Conservation (phyloP, 1,139 yeast species). For the Schizosaccharomyces versatilis region DNA sequence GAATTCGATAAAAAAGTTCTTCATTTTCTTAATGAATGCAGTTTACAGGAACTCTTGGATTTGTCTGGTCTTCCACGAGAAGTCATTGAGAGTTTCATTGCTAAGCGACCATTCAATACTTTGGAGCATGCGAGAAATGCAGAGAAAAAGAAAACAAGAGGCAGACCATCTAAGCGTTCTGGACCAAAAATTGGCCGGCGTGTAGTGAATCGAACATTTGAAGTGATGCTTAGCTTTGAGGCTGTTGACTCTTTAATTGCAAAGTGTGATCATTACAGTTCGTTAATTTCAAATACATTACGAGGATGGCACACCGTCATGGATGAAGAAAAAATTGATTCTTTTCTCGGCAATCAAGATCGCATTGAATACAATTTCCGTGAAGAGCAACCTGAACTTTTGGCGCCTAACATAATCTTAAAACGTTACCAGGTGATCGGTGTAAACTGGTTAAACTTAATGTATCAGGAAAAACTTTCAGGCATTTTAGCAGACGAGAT, state of each 20-base stretch:
- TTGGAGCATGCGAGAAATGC: conserved; percentile 30
- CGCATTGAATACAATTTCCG: background rate
- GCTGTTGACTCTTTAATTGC: conserved; percentile 82
- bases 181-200: conserved; percentile 39
- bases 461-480: conserved; percentile 93
- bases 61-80: conserved; percentile 51
- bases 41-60: conserved; percentile 55
- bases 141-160: conserved; percentile 14
- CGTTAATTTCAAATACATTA: conserved; percentile 47
- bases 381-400: background rate
- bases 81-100: conserved; percentile 40
- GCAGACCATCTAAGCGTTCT: conserved; percentile 21
- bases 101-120: conserved; percentile 40
- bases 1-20: conserved; percentile 29
- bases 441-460: conserved; percentile 85
- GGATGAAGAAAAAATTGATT: conserved; percentile 11
- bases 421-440: conserved; percentile 66
- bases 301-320: conserved; percentile 66
- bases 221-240: conserved; percentile 59
- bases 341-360: conserved; percentile 8
- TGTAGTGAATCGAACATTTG: conserved; percentile 30
- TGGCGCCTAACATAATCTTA: conserved; percentile 3
- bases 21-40: conserved; percentile 57
- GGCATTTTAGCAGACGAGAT: conserved; percentile 96
- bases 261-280: conserved; percentile 62